Evolutionary conservation across 2,329 filamentous ascomycete genomes (phyloP), one percentile per base, ranked within the genome.

Genomic region (Xylariomycetidae sp.): DNA sequence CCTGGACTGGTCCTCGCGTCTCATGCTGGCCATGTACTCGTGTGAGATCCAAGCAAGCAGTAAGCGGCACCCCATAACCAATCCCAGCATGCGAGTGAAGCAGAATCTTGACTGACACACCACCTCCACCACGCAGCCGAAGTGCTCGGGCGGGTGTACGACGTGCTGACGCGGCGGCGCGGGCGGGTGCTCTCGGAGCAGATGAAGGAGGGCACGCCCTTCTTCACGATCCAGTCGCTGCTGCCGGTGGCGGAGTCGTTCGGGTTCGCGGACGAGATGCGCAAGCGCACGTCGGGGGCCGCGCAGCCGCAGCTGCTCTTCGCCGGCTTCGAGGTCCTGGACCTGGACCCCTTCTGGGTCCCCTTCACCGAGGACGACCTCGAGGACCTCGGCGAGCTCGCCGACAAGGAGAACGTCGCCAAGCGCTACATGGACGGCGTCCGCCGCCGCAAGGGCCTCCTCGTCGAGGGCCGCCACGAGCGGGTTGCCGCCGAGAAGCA

Each of bases 311-410:
- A 96, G 68, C 72, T 98, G 23, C 82, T 94, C 40, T 98, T 96
- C 56, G 77, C 85, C 6, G 92, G 92, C 1, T 98, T 89, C 54
- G 87, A 95, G 60, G 76, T 94, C 48, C 69, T 96, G 2, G 88
- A 96, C 57, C 83, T 95, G 62, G 92, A 98, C 65, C 92, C 92
- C 0, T 94, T 93, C 66, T 98, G 92, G 92, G 88, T 94, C 29
- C 92, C 92, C 1, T 88, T 87, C 45, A 96, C 90, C 0, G 92
- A 96, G 56, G 92, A 96, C 57, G 87, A 98, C 54, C 63, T 98
- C 32, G 92, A 98, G 69, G 92, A 98, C 67, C 64, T 98, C 40
- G 92, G 92, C 17, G 90, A 96, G 68, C 67, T 90, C 56, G 92
- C 86, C 4, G 92, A 98, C 63, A 76, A 77, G 54, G 92, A 96